Evolutionary conservation across 164 flowering plant species (phyloP), one percentile per base, ranked within the genome.

Genomic region (Liriodendron chinense): DNA sequence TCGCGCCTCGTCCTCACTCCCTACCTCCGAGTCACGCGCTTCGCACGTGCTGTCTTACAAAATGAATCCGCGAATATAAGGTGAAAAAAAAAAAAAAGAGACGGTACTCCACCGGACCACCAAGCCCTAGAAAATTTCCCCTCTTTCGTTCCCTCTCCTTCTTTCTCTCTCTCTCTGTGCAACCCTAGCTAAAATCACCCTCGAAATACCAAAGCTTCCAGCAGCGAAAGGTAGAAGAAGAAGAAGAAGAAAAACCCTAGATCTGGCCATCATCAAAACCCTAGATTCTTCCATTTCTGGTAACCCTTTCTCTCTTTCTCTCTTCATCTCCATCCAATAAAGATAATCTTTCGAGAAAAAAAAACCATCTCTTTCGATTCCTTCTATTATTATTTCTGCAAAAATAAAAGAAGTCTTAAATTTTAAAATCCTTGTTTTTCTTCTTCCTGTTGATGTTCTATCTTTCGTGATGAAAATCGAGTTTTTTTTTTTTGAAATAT

Each of bases 71-170:
- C 18, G 59, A 53, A 12, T 53, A 53, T 53, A 53, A 67, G n/a
- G 0, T n/a, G 69, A 67, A 16, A 67, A 28, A 4, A 34, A 28
- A 4, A 34, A 28, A 67, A 67, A 67, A 67, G n/a, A 14, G 69
- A 67, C 26, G 49, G 69, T 67, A 28, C 43, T 67, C 69, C 69
- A 67, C 28, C 69, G 69, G 69, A 67, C 69, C 48, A 67, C 69
- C 69, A 67, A 67, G 26, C 69, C 69, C 69, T 67, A 67, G 26
- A 28, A 34, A 16, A 14, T 26, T 67, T 20, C 21, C 23, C 69
- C 1, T 18, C 69, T 12, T 16, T 28, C 34, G 3, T 24, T 28
- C 16, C 69, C 22, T 12, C 22, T 23, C 22, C 69, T 28, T 28
- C 47, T 28, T 14, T 9, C 7, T 26, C 48, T 6, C 43, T 66